Evolutionary conservation across 352 stramenopile species (phyloP), one percentile per base, ranked within the genome.

Genomic region (Pythium myriotylum): DNA sequence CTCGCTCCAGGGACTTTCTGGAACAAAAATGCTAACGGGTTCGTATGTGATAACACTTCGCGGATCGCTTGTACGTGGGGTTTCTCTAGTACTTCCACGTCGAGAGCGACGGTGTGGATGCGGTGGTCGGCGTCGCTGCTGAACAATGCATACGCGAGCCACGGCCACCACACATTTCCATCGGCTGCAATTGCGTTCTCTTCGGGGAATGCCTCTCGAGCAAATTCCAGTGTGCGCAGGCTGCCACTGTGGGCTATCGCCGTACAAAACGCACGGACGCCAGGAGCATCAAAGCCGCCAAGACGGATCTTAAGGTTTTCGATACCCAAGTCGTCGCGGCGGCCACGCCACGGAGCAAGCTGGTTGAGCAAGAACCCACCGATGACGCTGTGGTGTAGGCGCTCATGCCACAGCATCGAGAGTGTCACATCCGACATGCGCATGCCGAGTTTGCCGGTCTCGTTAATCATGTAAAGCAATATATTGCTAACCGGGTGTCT

Each of bases 361-460:
- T 60, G 51, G 17, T 66, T 66, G 9, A 66, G 23, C 17, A 66
- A 17, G 32, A 66, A 60, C 4, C 50, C 49, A 16, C 58, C 58
- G 16, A 65, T 65, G 8, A 58, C 51, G n/a, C 58, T 65, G 49
- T 59, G 50, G 49, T 65, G 58, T 13, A 66, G 43, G 4, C 45
- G n/a, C 27, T 48, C 51, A 33, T 58, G 50, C 26, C 24, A 56
- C 33, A 66, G 9, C 2, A 51, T 35, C 0, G 50, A 37, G n/a
- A 66, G 14, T 17, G 33, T 42, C 10, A 66, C 27, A n/a, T 55
- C 40, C 4, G 50, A 56, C 50, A 66, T 20, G 33, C 41, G 27
- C 32, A 66, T 54, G 2, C 59, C 59, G 16, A 33, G 46, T 50
- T 59, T 66, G n/a, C 41, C 59, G 7, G 50, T 26, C 35, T 59